Evolutionary conservation across 805 yeast genomes (phyloP).

Genomic region (Suhomyces prunicola): DNA sequence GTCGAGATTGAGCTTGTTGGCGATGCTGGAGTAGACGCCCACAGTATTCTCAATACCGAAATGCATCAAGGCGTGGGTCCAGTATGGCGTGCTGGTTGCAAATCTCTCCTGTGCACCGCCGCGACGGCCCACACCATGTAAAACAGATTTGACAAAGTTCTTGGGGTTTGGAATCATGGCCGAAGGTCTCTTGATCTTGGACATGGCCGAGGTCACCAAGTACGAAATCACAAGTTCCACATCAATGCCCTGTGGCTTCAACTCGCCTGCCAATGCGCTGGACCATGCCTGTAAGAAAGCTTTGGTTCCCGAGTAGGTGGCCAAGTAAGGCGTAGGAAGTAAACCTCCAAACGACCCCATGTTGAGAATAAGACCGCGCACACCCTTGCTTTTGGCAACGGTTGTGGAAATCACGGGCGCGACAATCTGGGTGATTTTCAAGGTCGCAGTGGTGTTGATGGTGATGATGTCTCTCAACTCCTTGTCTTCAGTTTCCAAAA

Average conservation of each 20-base stretch:
- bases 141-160: slow-evolving; percentile 69
- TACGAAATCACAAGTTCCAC: slow-evolving; percentile 85
- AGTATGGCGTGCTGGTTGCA: slow-evolving; percentile 86
- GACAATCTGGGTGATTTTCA: slow-evolving; percentile 77
- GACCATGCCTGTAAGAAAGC: slow-evolving; percentile 95
- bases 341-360: slow-evolving; percentile 98
- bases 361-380: slow-evolving; percentile 77
- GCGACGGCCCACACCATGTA: slow-evolving; percentile 72
- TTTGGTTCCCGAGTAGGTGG: slow-evolving; percentile 94
- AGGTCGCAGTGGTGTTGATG: slow-evolving; percentile 80
- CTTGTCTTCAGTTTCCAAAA: slow-evolving; percentile 67
- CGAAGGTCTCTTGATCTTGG: slow-evolving; percentile 80
- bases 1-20: slow-evolving; percentile 60
- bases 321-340: slow-evolving; percentile 86
- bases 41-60: slow-evolving; percentile 73
- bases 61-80: slow-evolving; percentile 92
- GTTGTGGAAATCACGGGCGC: slow-evolving; percentile 66
- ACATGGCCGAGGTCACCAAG: slow-evolving; percentile 92
- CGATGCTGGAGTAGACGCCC: slow-evolving; percentile 75
- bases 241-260: slow-evolving; percentile 66
- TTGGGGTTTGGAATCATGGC: slow-evolving; percentile 77
- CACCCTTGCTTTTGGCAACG: slow-evolving; percentile 37
- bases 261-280: slow-evolving; percentile 81
- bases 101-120: slow-evolving; percentile 90
- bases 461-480: slow-evolving; percentile 81